A percentile compares a stretch with the other conserved stretches of the same genome.
Evolutionary conservation across 768 basidiomycete genomes (phyloP).

Genomic region (Termitomyces titanicus): DNA sequence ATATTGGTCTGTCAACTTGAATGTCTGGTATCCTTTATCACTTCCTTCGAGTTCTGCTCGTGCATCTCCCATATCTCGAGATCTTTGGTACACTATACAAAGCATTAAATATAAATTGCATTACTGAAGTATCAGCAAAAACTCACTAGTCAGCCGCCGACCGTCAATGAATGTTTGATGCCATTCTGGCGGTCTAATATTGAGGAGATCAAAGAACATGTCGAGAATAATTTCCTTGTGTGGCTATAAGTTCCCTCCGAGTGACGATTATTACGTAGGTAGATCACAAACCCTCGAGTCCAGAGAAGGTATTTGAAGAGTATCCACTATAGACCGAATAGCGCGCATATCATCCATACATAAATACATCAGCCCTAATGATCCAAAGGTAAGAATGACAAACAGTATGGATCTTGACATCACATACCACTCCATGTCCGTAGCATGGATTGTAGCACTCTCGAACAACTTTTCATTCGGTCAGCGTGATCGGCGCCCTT

Average conservation of each 20-base stretch:
- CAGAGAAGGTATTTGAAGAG: slow-evolving; percentile 83
- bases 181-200: slow-evolving; percentile 92
- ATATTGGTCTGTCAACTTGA: slow-evolving; percentile 92
- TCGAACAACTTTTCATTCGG: slow-evolving; percentile 72
- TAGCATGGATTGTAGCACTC: slow-evolving; percentile 78
- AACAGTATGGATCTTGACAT: background rate
- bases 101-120: background rate
- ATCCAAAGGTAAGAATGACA: background rate
- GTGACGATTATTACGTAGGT: background rate
- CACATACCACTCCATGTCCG: slow-evolving; percentile 89
- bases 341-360: slow-evolving; percentile 88
- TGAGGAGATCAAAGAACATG: slow-evolving; percentile 90
- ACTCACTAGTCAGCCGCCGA: slow-evolving; percentile 78
- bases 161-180: slow-evolving; percentile 90
- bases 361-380: slow-evolving; percentile 84
- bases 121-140: background rate
- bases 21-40: slow-evolving; percentile 49
- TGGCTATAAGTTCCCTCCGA: background rate
- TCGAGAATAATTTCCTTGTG: slow-evolving; percentile 86
- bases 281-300: slow-evolving; percentile 66
- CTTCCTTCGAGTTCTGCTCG: slow-evolving; percentile 27
- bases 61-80: slow-evolving; percentile 37
- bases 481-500: slow-evolving; percentile 78
- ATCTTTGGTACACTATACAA: slow-evolving; percentile 60
- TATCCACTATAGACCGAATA: slow-evolving; percentile 80